Conservation (phyloP, 306 rosid species). For the Gastrolobium villosum region DNA sequence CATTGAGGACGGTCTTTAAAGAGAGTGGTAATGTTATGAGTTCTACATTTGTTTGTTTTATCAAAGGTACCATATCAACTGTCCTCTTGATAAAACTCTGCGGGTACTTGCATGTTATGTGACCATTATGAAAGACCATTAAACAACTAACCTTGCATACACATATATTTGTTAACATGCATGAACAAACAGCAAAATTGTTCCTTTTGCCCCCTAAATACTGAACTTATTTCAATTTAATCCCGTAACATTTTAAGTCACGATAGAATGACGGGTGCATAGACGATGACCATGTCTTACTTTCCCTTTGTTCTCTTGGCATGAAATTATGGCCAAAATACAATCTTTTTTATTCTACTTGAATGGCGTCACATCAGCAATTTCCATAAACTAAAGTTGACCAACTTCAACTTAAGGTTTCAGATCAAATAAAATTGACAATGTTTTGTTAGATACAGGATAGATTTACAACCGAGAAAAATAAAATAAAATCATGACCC, state of each 20-base stretch:
- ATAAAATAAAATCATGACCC: neutral
- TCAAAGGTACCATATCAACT: too few relatives aligned
- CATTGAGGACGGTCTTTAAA: too few relatives aligned
- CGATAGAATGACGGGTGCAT: conserved; percentile 6
- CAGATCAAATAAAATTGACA: conserved; percentile 32
- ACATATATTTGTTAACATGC: conserved; percentile 36
- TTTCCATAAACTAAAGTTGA: neutral
- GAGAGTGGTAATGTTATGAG: too few relatives aligned
- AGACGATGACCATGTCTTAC: conserved; percentile 4
- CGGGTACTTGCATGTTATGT: too few relatives aligned
- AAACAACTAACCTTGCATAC: too few relatives aligned
- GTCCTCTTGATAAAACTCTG: too few relatives aligned
- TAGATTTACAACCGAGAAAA: conserved; percentile 20
- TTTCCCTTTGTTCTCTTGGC: conserved; percentile 12
- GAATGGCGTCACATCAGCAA: neutral
- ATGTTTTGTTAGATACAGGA: conserved; percentile 2
- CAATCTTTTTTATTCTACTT: conserved; percentile 11
- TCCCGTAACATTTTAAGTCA: conserved; percentile 9
- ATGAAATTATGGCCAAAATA: conserved; percentile 25
- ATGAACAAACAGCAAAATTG: neutral
- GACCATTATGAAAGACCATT: too few relatives aligned
- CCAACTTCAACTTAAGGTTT: neutral
- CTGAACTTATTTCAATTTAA: conserved; percentile 13
- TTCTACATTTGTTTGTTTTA: too few relatives aligned
- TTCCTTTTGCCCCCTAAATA: neutral